phyloP scores from a whole-genome alignment of 2,329 filamentous ascomycete genomes.

The Colletotrichum caudatum region DNA sequence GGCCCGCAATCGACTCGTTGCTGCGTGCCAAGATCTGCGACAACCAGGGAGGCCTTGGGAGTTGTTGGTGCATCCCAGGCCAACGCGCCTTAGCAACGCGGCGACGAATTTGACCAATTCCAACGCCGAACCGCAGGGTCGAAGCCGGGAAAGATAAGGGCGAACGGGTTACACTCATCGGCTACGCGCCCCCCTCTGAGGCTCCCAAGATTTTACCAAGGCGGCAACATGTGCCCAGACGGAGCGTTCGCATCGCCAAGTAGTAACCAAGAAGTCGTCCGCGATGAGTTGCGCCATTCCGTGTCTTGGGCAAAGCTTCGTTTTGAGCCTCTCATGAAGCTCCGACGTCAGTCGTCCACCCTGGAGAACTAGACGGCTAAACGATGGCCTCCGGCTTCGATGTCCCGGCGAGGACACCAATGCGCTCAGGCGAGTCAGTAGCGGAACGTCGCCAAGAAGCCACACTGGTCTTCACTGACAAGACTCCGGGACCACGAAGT shows the following conservation, averaged over 20 bases:
- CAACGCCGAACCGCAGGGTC: neutral
- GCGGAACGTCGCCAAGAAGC: neutral
- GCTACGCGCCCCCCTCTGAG: neutral
- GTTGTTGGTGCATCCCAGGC: neutral
- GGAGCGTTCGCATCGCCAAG: constrained; percentile 39
- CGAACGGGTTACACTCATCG: too few species aligned
- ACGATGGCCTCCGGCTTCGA: too few species aligned
- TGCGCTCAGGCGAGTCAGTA: constrained; percentile 1
- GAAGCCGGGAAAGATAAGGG: neutral
- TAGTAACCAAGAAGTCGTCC: neutral
- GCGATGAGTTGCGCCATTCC: neutral
- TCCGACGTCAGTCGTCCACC: neutral
- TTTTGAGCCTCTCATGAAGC: neutral
- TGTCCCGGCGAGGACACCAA: neutral
- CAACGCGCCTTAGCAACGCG: neutral
- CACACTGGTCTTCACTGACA: neutral
- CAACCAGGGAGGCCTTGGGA: neutral
- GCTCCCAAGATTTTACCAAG: constrained; percentile 34
- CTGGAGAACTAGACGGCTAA: too few species aligned
- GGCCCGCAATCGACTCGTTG: neutral
- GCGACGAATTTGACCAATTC: neutral
- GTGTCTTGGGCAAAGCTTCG: constrained; percentile 8
- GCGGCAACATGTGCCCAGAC: constrained; percentile 36
- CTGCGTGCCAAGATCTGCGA: constrained; percentile 28
- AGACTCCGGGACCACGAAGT: neutral